phyloP scores from a whole-genome alignment of 2,329 filamentous ascomycete species.

The Nectriaceae sp. region DNA sequence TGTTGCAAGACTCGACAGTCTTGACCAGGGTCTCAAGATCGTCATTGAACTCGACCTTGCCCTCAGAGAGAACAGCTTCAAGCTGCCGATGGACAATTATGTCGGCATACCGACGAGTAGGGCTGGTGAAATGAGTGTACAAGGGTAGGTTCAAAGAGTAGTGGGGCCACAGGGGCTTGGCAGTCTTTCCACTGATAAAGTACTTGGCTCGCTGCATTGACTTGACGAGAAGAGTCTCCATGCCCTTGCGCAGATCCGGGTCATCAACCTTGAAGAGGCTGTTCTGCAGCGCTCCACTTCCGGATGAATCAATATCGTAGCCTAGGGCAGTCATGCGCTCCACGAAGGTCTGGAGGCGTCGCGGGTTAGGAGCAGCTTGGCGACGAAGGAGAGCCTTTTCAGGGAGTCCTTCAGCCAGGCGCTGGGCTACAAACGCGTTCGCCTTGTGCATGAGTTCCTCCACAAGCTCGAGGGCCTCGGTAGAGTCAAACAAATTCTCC shows the following conservation, averaged over 20 bases:
- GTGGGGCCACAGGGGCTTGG: conserved; percentile 78
- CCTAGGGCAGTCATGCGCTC: conserved; percentile 92
- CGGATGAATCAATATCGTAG: conserved; percentile 85
- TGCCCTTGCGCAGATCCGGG: conserved; percentile 86
- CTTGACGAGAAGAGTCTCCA: conserved; percentile 95
- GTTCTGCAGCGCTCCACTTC: conserved; percentile 89
- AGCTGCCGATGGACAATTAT: conserved; percentile 95
- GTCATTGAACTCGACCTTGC: conserved; percentile 81
- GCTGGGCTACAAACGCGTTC: conserved; percentile 86
- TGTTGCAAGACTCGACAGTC: conserved; percentile 94
- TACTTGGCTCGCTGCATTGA: conserved; percentile 97
- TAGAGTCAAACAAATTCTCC: conserved; percentile 93
- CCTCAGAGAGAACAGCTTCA: conserved; percentile 80
- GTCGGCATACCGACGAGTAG: conserved; percentile 91
- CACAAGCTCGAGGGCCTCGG: conserved; percentile 85
- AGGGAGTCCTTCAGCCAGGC: conserved; percentile 74
- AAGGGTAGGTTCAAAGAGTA: conserved; percentile 90
- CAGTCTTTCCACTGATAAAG: conserved; percentile 78
- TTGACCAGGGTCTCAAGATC: conserved; percentile 87
- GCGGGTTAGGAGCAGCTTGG: conserved; percentile 81
- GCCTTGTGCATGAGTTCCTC: conserved; percentile 95
- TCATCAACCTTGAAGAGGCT: conserved; percentile 94
- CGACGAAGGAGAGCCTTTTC: conserved; percentile 92
- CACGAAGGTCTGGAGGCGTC: conserved; percentile 85
- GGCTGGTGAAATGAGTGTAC: conserved; percentile 97